A percentile compares a stretch with the other conserved stretches of the same genome.
These are phyloP conservation scores for Arthroderma sp. DNA, from an alignment of 2,329 filamentous ascomycete genomes.

Conservation along the genomic window DNA sequence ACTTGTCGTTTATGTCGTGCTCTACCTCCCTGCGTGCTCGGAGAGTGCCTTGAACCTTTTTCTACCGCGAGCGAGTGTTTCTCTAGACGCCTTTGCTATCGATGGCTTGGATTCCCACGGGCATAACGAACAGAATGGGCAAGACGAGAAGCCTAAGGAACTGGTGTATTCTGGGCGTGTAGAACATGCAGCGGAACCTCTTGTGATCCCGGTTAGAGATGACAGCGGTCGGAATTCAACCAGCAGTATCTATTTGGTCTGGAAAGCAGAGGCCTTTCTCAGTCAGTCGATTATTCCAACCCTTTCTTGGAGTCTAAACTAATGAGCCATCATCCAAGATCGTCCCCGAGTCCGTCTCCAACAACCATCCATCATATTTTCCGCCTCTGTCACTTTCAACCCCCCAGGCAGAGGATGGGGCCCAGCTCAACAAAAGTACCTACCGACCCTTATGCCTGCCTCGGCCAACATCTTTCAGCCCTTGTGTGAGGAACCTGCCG, in stretches of 20 bases:
- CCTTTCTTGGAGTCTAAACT: background rate
- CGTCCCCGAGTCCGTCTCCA: constrained; percentile 40
- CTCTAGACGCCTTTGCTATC: constrained; percentile 37
- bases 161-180: constrained; percentile 31
- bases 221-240: constrained; percentile 25
- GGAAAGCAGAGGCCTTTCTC: constrained; percentile 31
- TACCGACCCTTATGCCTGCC: constrained; percentile 42
- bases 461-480: constrained; percentile 46
- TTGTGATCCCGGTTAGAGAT: constrained; percentile 32
- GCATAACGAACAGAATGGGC: constrained; percentile 25
- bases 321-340: constrained; percentile 13
- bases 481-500: constrained; percentile 37
- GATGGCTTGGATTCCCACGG: constrained; percentile 29
- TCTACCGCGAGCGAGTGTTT: constrained; percentile 37
- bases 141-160: constrained; percentile 23
- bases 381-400: constrained; percentile 34
- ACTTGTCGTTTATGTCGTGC: constrained; percentile 37
- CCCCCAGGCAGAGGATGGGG: constrained; percentile 27
- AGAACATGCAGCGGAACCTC: constrained; percentile 27
- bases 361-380: constrained; percentile 44
- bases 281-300: constrained; percentile 18
- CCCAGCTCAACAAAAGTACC: constrained; percentile 36
- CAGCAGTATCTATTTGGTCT: constrained; percentile 31
- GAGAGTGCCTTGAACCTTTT: constrained; percentile 35
- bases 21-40: constrained; percentile 38